Evolutionary conservation across 2,329 filamentous ascomycete genomes (phyloP), one percentile per base, ranked within the genome.

Genomic region (Fusarium solani-melongenae): DNA sequence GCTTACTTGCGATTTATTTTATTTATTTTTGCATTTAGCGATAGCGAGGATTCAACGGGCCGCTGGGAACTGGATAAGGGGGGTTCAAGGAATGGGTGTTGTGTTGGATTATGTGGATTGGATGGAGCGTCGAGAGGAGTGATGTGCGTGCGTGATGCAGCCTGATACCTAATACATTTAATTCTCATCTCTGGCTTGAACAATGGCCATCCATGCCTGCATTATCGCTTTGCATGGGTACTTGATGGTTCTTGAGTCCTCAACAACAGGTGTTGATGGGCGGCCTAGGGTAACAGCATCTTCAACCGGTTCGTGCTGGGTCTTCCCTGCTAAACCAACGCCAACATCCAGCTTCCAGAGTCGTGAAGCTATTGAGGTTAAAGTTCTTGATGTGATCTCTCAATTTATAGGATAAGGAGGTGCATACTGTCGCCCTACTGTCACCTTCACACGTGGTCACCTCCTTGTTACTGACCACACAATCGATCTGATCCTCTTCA

Each of bases 141-240:
- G 71, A 68, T 51, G 51, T 39, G 61, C 58, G 41, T 71, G 39
- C 66, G 63, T 22, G 44, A 22, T 44, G 57, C 67, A 24, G n/a
- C 17, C 60, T 61, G 67, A 74, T 66, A 74, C 57, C 57, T 73
- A 74, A 74, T 73, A 63, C 38, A 74, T 60, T 62, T 74, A 73
- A 73, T 73, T 66, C 71, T 72, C 71, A 46, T 49, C 67, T 72
- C 71, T 74, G 22, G 24, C 20, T 38, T 57, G 31, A n/a, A 39
- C 11, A 8, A 51, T 17, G 27, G 6, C 17, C n/a, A 1, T 12
- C 8, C 6, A n/a, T 49, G 9, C 9, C 41, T n/a, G 24, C 17
- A 8, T 51, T 10, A 14, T 22, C 10, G 5, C n/a, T 38, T 38
- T 7, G 11, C 6, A 7, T 7, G 4, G 0, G 11, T 8, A 14